These are phyloP conservation scores for Tetraselmis striata DNA, from an alignment of 139 green algal species.

Conservation along the genomic window DNA sequence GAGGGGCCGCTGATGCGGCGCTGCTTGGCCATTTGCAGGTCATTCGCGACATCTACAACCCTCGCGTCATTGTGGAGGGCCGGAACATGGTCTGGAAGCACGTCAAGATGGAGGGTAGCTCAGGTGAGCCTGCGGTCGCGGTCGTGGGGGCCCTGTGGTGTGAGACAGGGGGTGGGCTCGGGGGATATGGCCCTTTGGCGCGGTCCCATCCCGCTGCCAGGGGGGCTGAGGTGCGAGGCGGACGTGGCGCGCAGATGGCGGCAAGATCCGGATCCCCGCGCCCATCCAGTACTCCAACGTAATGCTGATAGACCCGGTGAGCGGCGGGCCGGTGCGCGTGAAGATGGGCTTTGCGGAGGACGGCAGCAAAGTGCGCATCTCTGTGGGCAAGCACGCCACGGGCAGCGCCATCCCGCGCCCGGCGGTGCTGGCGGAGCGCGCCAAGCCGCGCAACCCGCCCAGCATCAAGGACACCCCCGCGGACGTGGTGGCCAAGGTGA, in stretches of 20 bases:
- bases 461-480: not conserved
- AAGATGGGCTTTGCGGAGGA: constrained; percentile 56
- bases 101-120: not conserved
- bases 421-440: constrained; percentile 31
- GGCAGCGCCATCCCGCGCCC: constrained; percentile 51
- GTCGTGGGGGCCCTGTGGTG: not conserved
- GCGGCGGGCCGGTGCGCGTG: constrained; percentile 42
- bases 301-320: constrained; percentile 62
- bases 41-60: constrained; percentile 40
- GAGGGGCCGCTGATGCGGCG: no score
- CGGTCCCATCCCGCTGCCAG: no score
- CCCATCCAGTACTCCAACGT: constrained; percentile 79
- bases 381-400: constrained; percentile 40
- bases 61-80: constrained; percentile 60
- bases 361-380: constrained; percentile 61
- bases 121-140: not conserved
- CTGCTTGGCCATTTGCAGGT: no score
- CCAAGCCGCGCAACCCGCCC: not conserved
- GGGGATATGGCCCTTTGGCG: no score
- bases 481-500: not conserved
- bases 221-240: no score
- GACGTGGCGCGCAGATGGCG: not conserved
- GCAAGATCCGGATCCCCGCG: constrained; percentile 7
- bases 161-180: no score
- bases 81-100: constrained; percentile 57